Evolutionary conservation across 441 rosid species (phyloP).

Genomic region (Lepidium campestre): DNA sequence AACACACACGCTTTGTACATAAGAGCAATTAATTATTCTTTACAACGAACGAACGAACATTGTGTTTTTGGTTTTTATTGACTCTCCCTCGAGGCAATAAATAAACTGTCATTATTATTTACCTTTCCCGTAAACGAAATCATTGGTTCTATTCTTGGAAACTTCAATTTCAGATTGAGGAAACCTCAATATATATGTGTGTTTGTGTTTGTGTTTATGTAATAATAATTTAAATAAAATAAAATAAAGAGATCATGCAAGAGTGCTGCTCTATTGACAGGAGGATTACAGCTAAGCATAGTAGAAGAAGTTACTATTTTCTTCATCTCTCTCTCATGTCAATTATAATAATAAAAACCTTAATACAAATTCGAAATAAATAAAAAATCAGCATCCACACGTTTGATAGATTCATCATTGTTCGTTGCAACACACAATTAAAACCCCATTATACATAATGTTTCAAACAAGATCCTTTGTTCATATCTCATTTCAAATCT

Average conservation of each 20-base stretch:
- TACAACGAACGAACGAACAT: conserved; percentile 32
- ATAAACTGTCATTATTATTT: conserved; percentile 19
- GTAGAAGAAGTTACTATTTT: conserved; percentile 19
- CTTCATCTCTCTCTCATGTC: conserved; percentile 44
- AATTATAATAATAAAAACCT: conserved; percentile 41
- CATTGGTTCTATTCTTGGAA: conserved; percentile 16
- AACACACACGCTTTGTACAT: conserved; percentile 43
- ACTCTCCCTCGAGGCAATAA: conserved; percentile 21
- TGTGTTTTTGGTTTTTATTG: conserved; percentile 9
- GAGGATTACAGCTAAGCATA: conserved; percentile 78
- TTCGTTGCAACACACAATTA: conserved; percentile 30
- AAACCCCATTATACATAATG: conserved; percentile 10
- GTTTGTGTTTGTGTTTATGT: neutral
- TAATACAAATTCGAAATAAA: conserved; percentile 33
- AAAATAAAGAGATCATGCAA: conserved; percentile 65
- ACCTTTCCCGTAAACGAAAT: conserved; percentile 27
- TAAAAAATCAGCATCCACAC: conserved; percentile 1
- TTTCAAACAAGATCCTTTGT: conserved; percentile 12
- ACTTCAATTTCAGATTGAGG: conserved; percentile 5
- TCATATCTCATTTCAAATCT: conserved; percentile 2
- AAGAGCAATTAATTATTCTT: conserved; percentile 61
- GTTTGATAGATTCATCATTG: conserved; percentile 33
- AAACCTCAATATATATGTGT: neutral
- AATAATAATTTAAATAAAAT: neutral
- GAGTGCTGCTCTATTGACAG: conserved; percentile 95